Conservation (phyloP, 2,329 filamentous ascomycete species). For the Aspergillus niger region DNA sequence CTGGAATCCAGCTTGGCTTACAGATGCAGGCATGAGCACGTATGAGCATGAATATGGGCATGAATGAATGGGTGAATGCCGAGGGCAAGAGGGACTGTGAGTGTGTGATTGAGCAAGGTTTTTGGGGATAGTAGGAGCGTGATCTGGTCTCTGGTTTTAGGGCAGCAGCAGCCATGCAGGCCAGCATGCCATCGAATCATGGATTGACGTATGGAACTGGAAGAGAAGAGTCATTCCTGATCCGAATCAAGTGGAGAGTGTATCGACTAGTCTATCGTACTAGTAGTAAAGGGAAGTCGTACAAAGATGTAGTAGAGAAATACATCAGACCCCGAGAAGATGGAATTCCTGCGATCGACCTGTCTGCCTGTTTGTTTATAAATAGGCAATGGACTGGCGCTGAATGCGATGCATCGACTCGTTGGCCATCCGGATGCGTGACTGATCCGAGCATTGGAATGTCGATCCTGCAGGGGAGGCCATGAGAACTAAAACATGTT, state of each 20-base stretch:
- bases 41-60: too few relatives aligned
- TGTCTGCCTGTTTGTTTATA: neutral
- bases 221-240: too few relatives aligned
- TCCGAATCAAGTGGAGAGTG: too few relatives aligned
- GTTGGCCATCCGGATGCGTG: neutral
- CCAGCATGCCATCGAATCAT: too few relatives aligned
- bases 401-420: conserved; percentile 5
- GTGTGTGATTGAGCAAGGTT: too few relatives aligned
- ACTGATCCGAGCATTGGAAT: neutral
- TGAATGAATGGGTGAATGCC: too few relatives aligned
- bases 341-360: neutral
- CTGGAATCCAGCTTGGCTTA: neutral
- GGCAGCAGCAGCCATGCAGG: too few relatives aligned
- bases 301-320: neutral
- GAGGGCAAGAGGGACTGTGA: too few relatives aligned
- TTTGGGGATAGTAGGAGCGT: too few relatives aligned
- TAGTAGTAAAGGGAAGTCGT: neutral
- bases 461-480: conserved; percentile 3
- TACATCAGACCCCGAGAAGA: neutral
- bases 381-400: neutral
- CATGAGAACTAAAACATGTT: neutral
- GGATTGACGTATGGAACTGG: too few relatives aligned
- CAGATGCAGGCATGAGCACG: neutral
- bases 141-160: too few relatives aligned
- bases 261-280: neutral